These are phyloP conservation scores for Rutidosis leptorrhynchoides DNA, from an alignment of 129 eudicot species.

Conservation along the genomic window DNA sequence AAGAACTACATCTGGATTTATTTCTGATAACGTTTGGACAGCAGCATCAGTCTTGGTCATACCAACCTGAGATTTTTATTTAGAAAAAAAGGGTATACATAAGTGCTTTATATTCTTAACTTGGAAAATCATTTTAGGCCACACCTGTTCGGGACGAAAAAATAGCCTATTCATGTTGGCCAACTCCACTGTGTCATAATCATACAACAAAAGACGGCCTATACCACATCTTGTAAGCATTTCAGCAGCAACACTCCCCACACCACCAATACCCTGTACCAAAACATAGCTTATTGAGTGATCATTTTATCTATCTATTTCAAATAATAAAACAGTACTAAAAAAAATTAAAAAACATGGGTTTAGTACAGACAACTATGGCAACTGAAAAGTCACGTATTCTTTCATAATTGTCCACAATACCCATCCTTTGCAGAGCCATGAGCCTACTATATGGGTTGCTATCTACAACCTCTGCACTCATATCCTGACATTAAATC, in stretches of 20 bases:
- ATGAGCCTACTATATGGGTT: constrained; percentile 96
- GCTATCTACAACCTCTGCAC: constrained; percentile 96
- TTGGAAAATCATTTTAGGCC: neutral
- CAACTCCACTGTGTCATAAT: constrained; percentile 97
- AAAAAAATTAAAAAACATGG: constrained; percentile 16
- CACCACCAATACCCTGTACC: constrained; percentile 95
- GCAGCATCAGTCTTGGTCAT: constrained; percentile 99
- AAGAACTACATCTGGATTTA: constrained; percentile 96
- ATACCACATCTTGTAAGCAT: constrained; percentile 99
- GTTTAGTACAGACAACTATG: constrained; percentile 80
- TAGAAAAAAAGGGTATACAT: neutral
- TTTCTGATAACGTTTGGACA: constrained; percentile 90
- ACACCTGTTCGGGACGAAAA: constrained; percentile 97
- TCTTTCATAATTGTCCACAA: constrained; percentile 89
- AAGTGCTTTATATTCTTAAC: neutral
- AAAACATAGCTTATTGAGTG: neutral
- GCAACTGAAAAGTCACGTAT: constrained; percentile 94
- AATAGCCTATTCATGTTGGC: constrained; percentile 99
- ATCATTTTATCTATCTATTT: constrained; percentile 2
- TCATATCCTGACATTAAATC: constrained; percentile 66
- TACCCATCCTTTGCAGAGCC: constrained; percentile 99
- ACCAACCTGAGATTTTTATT: constrained; percentile 54
- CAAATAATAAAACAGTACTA: neutral
- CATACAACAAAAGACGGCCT: constrained; percentile 93
- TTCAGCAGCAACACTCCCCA: constrained; percentile 98